Conservation (phyloP, 1,284 basidiomycete species). For the Meripilus lineatus region DNA sequence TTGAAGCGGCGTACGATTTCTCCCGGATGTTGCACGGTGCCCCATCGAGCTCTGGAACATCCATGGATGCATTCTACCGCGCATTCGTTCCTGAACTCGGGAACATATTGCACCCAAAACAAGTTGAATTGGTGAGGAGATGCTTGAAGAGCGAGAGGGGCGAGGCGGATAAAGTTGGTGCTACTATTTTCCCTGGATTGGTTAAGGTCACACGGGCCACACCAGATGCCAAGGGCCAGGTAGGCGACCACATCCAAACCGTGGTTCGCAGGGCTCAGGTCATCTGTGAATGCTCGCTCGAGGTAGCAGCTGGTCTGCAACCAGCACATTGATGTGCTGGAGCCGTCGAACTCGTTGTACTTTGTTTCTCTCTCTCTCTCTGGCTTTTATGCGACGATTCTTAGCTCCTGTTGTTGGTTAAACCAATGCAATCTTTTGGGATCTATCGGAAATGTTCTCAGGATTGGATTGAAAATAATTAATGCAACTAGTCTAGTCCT, state of each 20-base stretch:
- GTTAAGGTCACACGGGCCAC: conserved; percentile 64
- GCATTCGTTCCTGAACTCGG: conserved; percentile 78
- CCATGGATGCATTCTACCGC: conserved; percentile 69
- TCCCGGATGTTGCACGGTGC: conserved; percentile 79
- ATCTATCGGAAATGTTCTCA: too few species aligned
- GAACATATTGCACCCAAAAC: conserved; percentile 56
- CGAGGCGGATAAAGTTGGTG: conserved; percentile 67
- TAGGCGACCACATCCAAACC: conserved; percentile 47
- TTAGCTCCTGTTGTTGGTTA: too few species aligned
- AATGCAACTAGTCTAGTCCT: conserved; percentile 25
- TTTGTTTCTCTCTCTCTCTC: too few species aligned
- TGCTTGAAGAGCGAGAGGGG: conserved; percentile 70
- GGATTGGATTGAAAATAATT: not conserved
- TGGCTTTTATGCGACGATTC: too few species aligned
- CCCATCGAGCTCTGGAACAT: conserved; percentile 45
- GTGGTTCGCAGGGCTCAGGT: conserved; percentile 79
- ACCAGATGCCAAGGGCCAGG: conserved; percentile 28
- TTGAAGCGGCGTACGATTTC: conserved; percentile 69
- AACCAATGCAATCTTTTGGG: too few species aligned
- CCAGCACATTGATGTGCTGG: too few species aligned
- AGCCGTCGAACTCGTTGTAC: too few species aligned
- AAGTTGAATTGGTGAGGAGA: conserved; percentile 75
- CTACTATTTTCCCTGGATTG: conserved; percentile 77
- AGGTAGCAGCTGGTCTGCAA: not conserved
- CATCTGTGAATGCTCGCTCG: conserved; percentile 73